phyloP scores from a whole-genome alignment of 1,284 basidiomycete genomes.

The Ceratobasidium sp. region DNA sequence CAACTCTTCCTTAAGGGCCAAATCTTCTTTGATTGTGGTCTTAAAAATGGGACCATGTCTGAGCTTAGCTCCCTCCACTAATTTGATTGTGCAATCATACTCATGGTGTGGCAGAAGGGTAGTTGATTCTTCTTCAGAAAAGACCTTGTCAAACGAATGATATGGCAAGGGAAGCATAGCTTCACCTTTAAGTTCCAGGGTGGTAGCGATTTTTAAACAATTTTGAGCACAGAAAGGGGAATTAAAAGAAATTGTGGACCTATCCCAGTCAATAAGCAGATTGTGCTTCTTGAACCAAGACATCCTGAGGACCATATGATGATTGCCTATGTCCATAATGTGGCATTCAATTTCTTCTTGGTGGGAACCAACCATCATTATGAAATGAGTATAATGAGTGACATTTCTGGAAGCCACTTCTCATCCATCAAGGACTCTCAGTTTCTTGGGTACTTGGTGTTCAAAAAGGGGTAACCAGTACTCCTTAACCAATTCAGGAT shows the following conservation, averaged over 20 bases:
- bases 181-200: not conserved
- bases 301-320: not conserved
- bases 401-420: not conserved
- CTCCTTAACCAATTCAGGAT: not conserved
- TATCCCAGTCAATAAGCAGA: not conserved
- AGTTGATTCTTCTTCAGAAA: constrained; percentile 11
- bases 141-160: constrained; percentile 17
- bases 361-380: not conserved
- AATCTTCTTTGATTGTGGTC: not conserved
- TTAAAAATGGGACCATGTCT: constrained; percentile 20
- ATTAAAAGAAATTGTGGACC: not conserved
- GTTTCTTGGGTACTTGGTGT: not conserved
- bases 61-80: constrained; percentile 9
- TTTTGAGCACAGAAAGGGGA: not conserved
- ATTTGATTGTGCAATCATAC: constrained; percentile 38
- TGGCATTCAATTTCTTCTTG: not conserved
- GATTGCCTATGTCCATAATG: not conserved
- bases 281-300: not conserved
- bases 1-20: constrained; percentile 20
- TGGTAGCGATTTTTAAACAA: not conserved
- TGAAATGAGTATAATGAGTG: not conserved
- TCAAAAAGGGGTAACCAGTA: not conserved
- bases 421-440: not conserved
- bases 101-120: constrained; percentile 22
- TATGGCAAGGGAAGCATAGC: not conserved